Base-by-base conservation (phyloP, 805 yeast species). In the Wickerhamiella lipophila region DNA sequence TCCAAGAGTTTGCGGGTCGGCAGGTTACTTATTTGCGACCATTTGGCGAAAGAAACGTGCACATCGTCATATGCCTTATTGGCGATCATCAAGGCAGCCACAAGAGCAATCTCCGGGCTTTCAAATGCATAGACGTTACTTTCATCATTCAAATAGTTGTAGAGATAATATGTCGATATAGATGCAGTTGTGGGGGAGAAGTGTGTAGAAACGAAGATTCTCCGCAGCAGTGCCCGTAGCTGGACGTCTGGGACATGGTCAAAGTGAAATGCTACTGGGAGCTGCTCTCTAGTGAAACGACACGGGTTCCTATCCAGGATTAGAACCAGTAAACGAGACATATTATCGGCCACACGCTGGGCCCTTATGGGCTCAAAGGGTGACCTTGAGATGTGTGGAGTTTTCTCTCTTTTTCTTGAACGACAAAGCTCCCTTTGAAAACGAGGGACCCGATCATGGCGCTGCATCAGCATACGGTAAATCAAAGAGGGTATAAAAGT, bases 21-120 rank as follows among this genome's bases (percentile, higher is more conserved):
- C 9, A 45, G 23, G 8, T 36, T 40, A 30, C 42, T 16, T 7
- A 45, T 12, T 4, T 27, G 18, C 1, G 48, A 35, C 48, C 48
- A 45, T 2, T 29, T 36, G 9, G 25, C 22, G 8, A 19, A 12
- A 6, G 18, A 16, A 21, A 45, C 9, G 21, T 34, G 39, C 4
- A 22, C 25, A 19, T 45, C 48, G 19, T 45, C 48, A 34, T 21
- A 36, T 6, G 32, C 36, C 27, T 45, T 45, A 26, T 36, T 45
- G 36, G 42, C 42, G 3, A 36, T 30, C 29, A 45, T 45, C 21
- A 45, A 25, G 5, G 42, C 27, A 3, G 42, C 48, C 11, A 34
- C 35, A 26, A 45, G 29, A 13, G 27, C 26, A 19, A 42, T 13
- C 15, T 42, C 29, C 4, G 19, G 36, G 36, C 26, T 12, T 6